These are phyloP conservation scores for Fusarium goolgardi DNA, from an alignment of 2,329 filamentous ascomycete genomes.

Conservation along the genomic window DNA sequence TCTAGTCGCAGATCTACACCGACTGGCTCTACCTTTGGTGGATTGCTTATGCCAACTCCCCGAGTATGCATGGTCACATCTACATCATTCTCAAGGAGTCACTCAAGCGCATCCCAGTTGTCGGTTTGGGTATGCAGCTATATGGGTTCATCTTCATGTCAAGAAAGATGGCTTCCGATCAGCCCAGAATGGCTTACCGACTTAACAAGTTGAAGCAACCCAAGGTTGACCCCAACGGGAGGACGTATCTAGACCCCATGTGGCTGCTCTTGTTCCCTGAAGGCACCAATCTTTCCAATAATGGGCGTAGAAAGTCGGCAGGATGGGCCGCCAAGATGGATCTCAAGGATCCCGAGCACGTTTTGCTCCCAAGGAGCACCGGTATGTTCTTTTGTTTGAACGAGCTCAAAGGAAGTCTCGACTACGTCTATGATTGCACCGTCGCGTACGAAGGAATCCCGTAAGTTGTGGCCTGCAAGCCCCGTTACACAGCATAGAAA, in stretches of 20 bases:
- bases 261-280: slow-evolving; percentile 91
- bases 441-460: slow-evolving; percentile 94
- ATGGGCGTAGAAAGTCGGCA: slow-evolving; percentile 76
- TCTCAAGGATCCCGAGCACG: slow-evolving; percentile 76
- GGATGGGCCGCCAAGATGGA: slow-evolving; percentile 82
- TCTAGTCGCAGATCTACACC: slow-evolving; percentile 73
- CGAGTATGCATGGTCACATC: slow-evolving; percentile 83
- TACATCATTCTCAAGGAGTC: slow-evolving; percentile 94
- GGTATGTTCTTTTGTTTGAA: slow-evolving; percentile 83
- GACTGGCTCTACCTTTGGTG: slow-evolving; percentile 96
- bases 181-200: slow-evolving; percentile 78
- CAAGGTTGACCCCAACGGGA: slow-evolving; percentile 65
- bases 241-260: slow-evolving; percentile 78
- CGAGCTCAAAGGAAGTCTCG: slow-evolving; percentile 77
- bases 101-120: slow-evolving; percentile 80
- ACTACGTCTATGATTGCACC: slow-evolving; percentile 93
- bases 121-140: slow-evolving; percentile 85
- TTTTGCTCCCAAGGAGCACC: slow-evolving; percentile 82
- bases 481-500: slow-evolving; percentile 16
- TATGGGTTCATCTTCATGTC: slow-evolving; percentile 93
- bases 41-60: slow-evolving; percentile 83
- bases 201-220: slow-evolving; percentile 74
- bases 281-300: slow-evolving; percentile 81
- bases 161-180: slow-evolving; percentile 87
- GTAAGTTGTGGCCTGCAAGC: slow-evolving; percentile 66